These are phyloP conservation scores for Trypanosoma mega DNA, from an alignment of 208 protist species.

Conservation along the genomic window DNA sequence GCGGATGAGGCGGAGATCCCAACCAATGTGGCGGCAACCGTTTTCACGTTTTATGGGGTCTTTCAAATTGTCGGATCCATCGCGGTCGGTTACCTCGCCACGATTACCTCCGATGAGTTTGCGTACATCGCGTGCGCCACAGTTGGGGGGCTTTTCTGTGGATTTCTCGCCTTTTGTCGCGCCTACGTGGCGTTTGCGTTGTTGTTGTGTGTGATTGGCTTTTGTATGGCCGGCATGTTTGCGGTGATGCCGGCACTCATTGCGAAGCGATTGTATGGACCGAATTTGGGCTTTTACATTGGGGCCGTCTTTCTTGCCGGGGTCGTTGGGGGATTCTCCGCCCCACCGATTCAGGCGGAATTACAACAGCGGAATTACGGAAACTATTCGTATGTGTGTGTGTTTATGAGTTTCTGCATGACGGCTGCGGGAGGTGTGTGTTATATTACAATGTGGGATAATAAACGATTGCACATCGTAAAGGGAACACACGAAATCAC, in stretches of 20 bases:
- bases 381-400: slow-evolving; percentile 75
- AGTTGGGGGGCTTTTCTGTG: slow-evolving; percentile 42
- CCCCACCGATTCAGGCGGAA: slow-evolving; percentile 70
- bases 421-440: slow-evolving; percentile 56
- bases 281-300: slow-evolving; percentile 83
- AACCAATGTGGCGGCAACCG: slow-evolving; percentile 56
- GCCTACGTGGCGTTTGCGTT: slow-evolving; percentile 65
- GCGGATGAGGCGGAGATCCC: slow-evolving; percentile 39
- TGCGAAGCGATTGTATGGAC: slow-evolving; percentile 61
- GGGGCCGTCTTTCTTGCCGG: slow-evolving; percentile 66
- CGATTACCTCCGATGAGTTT: slow-evolving; percentile 53
- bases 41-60: slow-evolving; percentile 77
- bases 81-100: slow-evolving; percentile 52
- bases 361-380: slow-evolving; percentile 59
- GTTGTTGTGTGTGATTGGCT: slow-evolving; percentile 57
- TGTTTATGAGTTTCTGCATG: slow-evolving; percentile 75
- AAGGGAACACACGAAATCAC: not conserved
- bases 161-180: slow-evolving; percentile 59
- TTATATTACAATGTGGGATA: slow-evolving; percentile 55
- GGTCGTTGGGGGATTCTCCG: slow-evolving; percentile 71
- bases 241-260: slow-evolving; percentile 80
- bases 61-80: slow-evolving; percentile 77
- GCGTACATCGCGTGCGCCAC: slow-evolving; percentile 53
- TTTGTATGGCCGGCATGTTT: slow-evolving; percentile 84
- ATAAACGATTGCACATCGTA: slow-evolving; percentile 31